These are phyloP conservation scores for Aquilaria yunnanensis DNA, from an alignment of 345 rosid species.

Conservation along the genomic window DNA sequence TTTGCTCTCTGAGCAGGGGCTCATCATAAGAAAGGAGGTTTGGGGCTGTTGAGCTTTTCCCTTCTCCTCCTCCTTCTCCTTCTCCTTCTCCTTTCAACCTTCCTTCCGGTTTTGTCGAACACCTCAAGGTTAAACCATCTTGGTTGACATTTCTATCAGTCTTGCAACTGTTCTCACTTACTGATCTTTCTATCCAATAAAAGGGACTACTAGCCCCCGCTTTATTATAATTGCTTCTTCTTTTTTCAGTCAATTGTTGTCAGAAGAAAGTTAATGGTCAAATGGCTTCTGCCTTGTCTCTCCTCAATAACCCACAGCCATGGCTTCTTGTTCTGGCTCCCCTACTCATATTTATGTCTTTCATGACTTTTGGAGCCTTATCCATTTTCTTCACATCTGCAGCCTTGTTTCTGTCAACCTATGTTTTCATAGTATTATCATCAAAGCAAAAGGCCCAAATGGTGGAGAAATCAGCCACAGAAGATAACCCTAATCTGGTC, in stretches of 20 bases:
- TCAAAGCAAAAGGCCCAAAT: constrained; percentile 14
- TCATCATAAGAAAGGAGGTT: background rate
- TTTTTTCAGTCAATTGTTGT: constrained; percentile 23
- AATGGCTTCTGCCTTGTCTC: constrained; percentile 22
- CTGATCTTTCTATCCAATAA: constrained; percentile 4
- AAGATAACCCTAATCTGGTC: constrained; percentile 18
- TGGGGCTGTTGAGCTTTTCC: background rate
- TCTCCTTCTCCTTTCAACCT: background rate
- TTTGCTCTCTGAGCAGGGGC: background rate
- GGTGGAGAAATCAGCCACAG: constrained; percentile 9
- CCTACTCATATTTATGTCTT: constrained; percentile 19
- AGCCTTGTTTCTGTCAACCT: constrained; percentile 25
- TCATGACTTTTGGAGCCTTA: constrained; percentile 26
- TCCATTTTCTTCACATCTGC: constrained; percentile 28
- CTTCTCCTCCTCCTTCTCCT: background rate
- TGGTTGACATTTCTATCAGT: background rate
- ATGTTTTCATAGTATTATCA: constrained; percentile 14
- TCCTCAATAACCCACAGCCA: constrained; percentile 27
- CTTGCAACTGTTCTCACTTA: constrained; percentile 14
- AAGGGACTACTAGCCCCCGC: constrained; percentile 4
- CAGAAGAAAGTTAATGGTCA: constrained; percentile 17
- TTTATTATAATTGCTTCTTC: constrained; percentile 3
- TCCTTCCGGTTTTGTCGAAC: background rate
- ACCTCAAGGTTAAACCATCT: background rate
- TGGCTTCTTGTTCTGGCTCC: constrained; percentile 28